A percentile compares a stretch with the other conserved stretches of the same genome.
These are phyloP conservation scores for Aspergillus pseudotamarii DNA, from an alignment of 2,329 filamentous ascomycete genomes.

Conservation along the genomic window DNA sequence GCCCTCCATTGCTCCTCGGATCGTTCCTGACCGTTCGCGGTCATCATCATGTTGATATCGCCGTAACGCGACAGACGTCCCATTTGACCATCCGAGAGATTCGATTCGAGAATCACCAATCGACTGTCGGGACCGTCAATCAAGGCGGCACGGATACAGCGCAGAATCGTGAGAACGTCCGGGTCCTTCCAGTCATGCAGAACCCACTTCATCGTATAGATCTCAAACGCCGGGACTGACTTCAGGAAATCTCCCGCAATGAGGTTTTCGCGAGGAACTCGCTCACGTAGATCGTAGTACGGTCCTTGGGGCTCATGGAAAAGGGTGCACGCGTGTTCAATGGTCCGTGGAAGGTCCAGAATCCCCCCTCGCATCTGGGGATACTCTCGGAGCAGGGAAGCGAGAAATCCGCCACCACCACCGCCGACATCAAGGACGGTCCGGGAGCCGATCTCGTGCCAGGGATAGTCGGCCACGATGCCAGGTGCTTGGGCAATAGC, in stretches of 20 bases:
- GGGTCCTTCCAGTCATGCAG: slow-evolving; percentile 48
- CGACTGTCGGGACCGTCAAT: not conserved
- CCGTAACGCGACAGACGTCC: slow-evolving; percentile 40
- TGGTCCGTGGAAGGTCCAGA: slow-evolving; percentile 39
- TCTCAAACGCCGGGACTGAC: slow-evolving; percentile 33
- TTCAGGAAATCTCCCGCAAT: slow-evolving; percentile 45
- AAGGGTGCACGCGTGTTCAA: slow-evolving; percentile 31
- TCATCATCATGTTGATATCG: slow-evolving; percentile 49
- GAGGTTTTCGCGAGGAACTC: slow-evolving; percentile 31
- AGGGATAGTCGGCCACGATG: slow-evolving; percentile 31
- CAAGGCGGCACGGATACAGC: slow-evolving; percentile 36
- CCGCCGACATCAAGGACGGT: slow-evolving; percentile 46
- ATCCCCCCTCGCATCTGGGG: slow-evolving; percentile 36
- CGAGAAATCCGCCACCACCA: slow-evolving; percentile 44
- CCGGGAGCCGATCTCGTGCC: slow-evolving; percentile 39
- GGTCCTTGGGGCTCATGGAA: slow-evolving; percentile 32
- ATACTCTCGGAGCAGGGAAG: slow-evolving; percentile 35
- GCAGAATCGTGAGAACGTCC: slow-evolving; percentile 33
- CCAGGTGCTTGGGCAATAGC: slow-evolving; percentile 43
- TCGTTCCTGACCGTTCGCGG: slow-evolving; percentile 38
- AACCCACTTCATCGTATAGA: slow-evolving; percentile 46
- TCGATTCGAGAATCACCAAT: slow-evolving; percentile 8
- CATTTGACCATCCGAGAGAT: slow-evolving; percentile 30
- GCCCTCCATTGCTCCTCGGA: slow-evolving; percentile 9
- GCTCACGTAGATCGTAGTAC: slow-evolving; percentile 37